Conservation (phyloP, 2,329 filamentous ascomycete genomes). For the Metarhizium humberi region DNA sequence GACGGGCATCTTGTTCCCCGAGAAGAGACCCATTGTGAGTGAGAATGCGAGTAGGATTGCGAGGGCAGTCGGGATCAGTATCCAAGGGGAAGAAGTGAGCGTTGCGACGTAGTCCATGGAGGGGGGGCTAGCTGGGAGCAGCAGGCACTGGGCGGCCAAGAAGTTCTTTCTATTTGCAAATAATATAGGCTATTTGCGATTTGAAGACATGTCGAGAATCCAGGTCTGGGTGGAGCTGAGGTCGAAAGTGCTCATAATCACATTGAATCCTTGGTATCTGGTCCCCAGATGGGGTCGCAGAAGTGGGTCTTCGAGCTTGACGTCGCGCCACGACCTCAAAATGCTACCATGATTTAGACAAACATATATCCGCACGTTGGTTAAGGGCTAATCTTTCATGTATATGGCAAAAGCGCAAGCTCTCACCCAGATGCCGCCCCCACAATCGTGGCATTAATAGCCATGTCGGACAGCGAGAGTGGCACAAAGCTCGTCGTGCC, state of each 20-base stretch:
- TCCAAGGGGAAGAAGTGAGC: constrained; percentile 9
- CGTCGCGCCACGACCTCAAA: too few species aligned
- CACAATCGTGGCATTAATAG: constrained; percentile 2
- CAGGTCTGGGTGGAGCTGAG: too few species aligned
- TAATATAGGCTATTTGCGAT: too few species aligned
- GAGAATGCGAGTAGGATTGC: constrained; percentile 23
- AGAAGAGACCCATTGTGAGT: constrained; percentile 56
- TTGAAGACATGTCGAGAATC: too few species aligned
- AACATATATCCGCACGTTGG: too few species aligned
- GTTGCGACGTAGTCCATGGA: background rate
- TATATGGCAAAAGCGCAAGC: background rate
- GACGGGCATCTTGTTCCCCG: constrained; percentile 68
- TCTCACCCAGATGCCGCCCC: background rate
- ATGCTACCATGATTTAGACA: background rate
- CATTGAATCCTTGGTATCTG: too few species aligned
- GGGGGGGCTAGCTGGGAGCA: background rate
- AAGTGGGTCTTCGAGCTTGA: too few species aligned
- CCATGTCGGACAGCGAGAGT: constrained; percentile 19
- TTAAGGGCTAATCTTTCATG: too few species aligned
- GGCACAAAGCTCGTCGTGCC: constrained; percentile 30
- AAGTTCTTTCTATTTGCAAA: background rate
- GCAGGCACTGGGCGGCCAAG: background rate
- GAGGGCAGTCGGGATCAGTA: constrained; percentile 20
- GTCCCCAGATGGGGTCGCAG: too few species aligned
- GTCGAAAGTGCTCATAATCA: too few species aligned